These are phyloP conservation scores for Floccularia luteovirens DNA, from an alignment of 768 basidiomycete genomes.

Conservation along the genomic window DNA sequence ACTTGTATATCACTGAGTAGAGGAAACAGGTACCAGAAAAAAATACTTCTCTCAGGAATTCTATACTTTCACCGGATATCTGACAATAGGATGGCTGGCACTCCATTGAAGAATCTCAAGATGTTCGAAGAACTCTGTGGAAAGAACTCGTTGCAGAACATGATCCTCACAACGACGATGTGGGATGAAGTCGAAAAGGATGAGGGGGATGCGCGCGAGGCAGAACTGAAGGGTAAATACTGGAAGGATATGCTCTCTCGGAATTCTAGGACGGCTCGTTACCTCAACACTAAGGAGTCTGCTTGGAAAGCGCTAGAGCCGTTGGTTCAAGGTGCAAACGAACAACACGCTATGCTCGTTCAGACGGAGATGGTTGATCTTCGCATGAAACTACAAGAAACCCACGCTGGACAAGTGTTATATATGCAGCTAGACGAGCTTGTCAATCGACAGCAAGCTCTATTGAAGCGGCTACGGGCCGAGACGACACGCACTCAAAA, in stretches of 20 bases:
- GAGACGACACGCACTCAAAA: neutral
- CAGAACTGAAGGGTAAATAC: neutral
- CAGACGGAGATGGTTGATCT: slow-evolving; percentile 11
- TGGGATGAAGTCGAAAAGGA: slow-evolving; percentile 23
- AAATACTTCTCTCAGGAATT: slow-evolving; percentile 16
- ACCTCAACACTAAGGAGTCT: neutral
- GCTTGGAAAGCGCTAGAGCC: neutral
- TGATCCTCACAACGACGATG: slow-evolving; percentile 38
- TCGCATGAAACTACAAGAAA: slow-evolving; percentile 8
- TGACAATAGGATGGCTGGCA: slow-evolving; percentile 18
- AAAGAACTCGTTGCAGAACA: slow-evolving; percentile 28
- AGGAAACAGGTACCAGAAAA: neutral
- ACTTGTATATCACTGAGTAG: neutral
- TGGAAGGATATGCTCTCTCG: neutral
- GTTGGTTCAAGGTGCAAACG: slow-evolving; percentile 1
- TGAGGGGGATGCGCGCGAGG: neutral
- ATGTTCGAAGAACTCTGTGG: slow-evolving; percentile 15
- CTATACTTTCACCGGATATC: slow-evolving; percentile 32
- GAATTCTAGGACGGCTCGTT: neutral
- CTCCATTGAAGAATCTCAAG: slow-evolving; percentile 6
- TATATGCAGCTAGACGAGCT: slow-evolving; percentile 8
- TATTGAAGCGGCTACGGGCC: neutral
- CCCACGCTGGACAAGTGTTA: slow-evolving; percentile 9
- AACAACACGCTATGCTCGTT: slow-evolving; percentile 7
- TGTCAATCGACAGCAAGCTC: slow-evolving; percentile 6